These are phyloP conservation scores for Plectranthus barbatus DNA, from an alignment of 257 asterid genomes.

Conservation along the genomic window DNA sequence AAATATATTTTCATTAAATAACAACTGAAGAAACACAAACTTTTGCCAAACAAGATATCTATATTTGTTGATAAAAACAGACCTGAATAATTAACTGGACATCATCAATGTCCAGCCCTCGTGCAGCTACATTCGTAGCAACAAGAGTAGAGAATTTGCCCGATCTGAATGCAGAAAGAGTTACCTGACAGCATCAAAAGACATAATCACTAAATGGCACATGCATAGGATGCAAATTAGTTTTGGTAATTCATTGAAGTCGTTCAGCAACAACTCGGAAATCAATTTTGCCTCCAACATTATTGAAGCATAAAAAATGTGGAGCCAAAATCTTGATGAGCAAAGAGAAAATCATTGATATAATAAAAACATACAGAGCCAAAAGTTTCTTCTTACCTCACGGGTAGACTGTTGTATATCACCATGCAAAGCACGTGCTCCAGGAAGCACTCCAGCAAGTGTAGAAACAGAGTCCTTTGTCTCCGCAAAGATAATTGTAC, in stretches of 20 bases:
- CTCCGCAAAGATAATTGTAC: conserved; percentile 86
- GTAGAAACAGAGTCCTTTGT: conserved; percentile 84
- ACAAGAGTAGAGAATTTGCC: conserved; percentile 81
- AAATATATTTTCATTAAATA: conserved; percentile 6
- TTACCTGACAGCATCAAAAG: conserved; percentile 44
- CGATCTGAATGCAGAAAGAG: conserved; percentile 80
- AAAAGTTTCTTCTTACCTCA: conserved; percentile 47
- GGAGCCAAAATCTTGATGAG: neutral
- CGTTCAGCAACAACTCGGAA: neutral
- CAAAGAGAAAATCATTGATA: neutral
- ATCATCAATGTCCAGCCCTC: conserved; percentile 93
- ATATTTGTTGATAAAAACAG: neutral
- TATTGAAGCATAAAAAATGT: neutral
- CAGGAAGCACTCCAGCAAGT: conserved; percentile 87
- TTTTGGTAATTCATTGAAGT: neutral
- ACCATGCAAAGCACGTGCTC: conserved; percentile 95
- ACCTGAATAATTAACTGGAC: conserved; percentile 98
- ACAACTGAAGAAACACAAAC: neutral
- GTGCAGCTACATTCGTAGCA: conserved; percentile 96
- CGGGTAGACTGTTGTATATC: conserved; percentile 96
- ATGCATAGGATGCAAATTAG: neutral
- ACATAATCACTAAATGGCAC: neutral
- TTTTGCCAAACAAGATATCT: neutral
- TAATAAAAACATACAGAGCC: neutral
- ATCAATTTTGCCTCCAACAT: neutral